Conservation (phyloP, 305 asterid genomes). For the Fraxinus velutina region DNA sequence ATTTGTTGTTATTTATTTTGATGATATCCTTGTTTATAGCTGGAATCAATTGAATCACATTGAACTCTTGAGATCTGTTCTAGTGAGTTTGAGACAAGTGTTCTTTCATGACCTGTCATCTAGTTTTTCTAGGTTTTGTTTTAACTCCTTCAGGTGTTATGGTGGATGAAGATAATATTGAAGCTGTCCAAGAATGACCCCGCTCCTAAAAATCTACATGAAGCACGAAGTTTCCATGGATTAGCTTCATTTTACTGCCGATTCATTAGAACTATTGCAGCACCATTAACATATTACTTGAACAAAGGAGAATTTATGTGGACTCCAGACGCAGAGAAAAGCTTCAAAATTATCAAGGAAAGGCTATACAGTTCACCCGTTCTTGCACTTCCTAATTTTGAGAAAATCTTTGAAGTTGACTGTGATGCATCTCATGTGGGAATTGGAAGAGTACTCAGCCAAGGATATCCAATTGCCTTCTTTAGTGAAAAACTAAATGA, state of each 20-base stretch:
- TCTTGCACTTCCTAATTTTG: neutral
- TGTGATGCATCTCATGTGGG: neutral
- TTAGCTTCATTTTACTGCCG: neutral
- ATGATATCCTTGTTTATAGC: neutral
- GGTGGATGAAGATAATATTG: neutral
- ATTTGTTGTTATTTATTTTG: neutral
- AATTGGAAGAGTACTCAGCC: too few species aligned
- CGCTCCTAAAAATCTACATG: neutral
- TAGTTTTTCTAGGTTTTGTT: neutral
- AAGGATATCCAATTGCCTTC: neutral
- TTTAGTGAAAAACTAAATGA: conserved; percentile 3
- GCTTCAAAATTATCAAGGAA: neutral
- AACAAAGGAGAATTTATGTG: neutral
- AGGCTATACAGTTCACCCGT: neutral
- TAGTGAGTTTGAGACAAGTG: neutral
- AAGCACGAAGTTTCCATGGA: neutral
- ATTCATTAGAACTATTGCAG: neutral
- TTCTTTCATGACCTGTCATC: neutral
- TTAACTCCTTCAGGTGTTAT: neutral
- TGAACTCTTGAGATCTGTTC: neutral
- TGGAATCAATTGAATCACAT: neutral
- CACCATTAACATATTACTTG: neutral
- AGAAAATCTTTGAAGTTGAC: neutral
- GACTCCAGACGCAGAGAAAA: neutral
- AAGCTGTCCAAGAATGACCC: neutral